Base-by-base conservation (phyloP, 2,329 filamentous ascomycete genomes). In the Gyromitra esculenta region DNA sequence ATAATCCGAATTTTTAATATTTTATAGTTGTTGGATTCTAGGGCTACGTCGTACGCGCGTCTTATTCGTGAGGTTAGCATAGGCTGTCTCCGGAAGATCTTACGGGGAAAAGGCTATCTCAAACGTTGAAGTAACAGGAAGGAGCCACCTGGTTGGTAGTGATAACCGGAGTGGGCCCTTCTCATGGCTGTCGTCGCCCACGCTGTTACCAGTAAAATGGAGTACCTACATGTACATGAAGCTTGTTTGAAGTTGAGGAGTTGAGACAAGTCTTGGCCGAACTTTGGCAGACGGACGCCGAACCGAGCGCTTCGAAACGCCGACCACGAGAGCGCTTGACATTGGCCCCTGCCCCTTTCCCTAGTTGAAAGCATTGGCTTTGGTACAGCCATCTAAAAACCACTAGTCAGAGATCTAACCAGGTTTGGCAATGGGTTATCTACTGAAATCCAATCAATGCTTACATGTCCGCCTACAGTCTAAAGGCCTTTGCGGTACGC, bases 291-390 rank as follows among this genome's bases (percentile, higher is more conserved):
- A 52, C 43, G 37, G 54, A 56, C 35, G 39, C 69, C 43, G 45
- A 52, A 45, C 43, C 39, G 50, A 50, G 74, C 69, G 56, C 60
- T 73, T 73, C 70, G 56, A 75, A 75, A 70, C 70, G 21, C 50
- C 59, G 69, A 68, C 52, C 9, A 67, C 65, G 54, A 62, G 60
- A 72, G 66, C 60, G 69, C 63, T 67, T 68, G 48, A 25, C 41
- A 48, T 48, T 59, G n/a, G 31, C 48, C 56, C 63, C 63, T 57
- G 13, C 15, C 31, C 56, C 69, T 56, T 48, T 63, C 39, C 9
- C 37, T 13, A 13, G n/a, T 25, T 63, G 21, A 13, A 18, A 39
- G 43, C 3, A 64, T 52, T 63, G 59, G 25, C 25, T 31, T 31
- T 31, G 25, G 25, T 31, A 31, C 45, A 63, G 9, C 37, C 31